Base-by-base conservation (phyloP, 1,139 yeast species). In the Yamadazyma atlantica region DNA sequence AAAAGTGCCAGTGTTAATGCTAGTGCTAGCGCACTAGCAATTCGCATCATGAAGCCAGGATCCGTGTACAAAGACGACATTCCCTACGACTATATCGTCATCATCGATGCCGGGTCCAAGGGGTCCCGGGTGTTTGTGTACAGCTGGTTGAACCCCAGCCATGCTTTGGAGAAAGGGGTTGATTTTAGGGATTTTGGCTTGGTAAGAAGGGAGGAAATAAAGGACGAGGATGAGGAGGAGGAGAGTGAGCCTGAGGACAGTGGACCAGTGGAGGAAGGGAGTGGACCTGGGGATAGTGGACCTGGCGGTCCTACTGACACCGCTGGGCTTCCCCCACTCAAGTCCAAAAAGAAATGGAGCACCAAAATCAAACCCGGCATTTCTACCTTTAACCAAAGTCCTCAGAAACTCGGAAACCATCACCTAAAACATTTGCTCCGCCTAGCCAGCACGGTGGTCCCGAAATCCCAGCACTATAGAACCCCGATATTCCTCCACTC, bases 71-170 rank as follows among this genome's bases (percentile, higher is more conserved):
- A 57, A 6, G 57, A 67, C 3, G 75, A 74, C 0, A 56, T 70
- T 1, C 84, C 85, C 1, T 78, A 74, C 44, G 82, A 82, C 52
- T 85, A 83, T 56, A 76, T 85, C 2, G 76, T 87, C 2, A 72
- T 87, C 9, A 79, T 87, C 15, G 96, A 87, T 54, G 85, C 95
- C 0, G 95, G 96, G 0, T 84, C 94, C 1, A 80, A 80, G 33
- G 95, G 95, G 0, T 81, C 94, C 1, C 64, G 95, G 12, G 85
- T 85, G 0, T 84, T 75, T 51, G 74, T 87, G 2, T 87, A 87
- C 57, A 73, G 74, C 42, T 85, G 88, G 85, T 63, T 78, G 27
- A 78, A 80, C 44, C 75, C 78, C 0, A 34, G 52, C 17, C 49
- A 53, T 16, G 67, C 69, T 5, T 51, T 73, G 29, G 55, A 60